phyloP scores from a whole-genome alignment of 331 rosid genomes.

The Quercus tomentella region DNA sequence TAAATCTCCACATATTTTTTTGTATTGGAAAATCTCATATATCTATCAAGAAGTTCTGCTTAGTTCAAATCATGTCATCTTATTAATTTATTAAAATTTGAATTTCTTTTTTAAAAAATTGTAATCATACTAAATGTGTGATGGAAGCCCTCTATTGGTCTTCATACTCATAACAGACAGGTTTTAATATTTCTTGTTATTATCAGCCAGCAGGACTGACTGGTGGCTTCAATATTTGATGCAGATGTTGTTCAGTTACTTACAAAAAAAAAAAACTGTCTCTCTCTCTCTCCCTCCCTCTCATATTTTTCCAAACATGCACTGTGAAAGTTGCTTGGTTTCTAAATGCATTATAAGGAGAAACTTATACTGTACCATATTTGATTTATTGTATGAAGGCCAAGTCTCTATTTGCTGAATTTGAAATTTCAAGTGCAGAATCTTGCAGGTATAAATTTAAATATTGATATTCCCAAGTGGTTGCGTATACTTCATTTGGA shows the following conservation, averaged over 20 bases:
- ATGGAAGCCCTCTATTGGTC: background rate
- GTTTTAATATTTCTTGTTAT: background rate
- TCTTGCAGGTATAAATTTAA: slow-evolving; percentile 71
- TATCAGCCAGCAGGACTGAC: background rate
- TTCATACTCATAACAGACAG: background rate
- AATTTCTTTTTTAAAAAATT: background rate
- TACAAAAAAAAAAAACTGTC: no score
- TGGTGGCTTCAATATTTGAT: background rate
- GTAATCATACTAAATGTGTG: background rate
- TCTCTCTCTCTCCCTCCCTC: background rate
- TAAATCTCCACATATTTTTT: background rate
- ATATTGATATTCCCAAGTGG: slow-evolving; percentile 96
- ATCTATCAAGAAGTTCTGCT: background rate
- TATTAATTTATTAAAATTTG: background rate
- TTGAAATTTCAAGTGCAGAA: slow-evolving; percentile 55
- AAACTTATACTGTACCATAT: background rate
- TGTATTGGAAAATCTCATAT: background rate
- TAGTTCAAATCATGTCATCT: background rate
- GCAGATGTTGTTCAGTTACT: background rate
- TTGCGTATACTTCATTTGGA: slow-evolving; percentile 75
- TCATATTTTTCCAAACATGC: background rate
- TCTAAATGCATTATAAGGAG: background rate
- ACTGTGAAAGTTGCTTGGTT: background rate
- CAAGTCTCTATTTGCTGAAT: slow-evolving; percentile 17
- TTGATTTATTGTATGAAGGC: background rate